phyloP scores from a whole-genome alignment of 2,329 filamentous ascomycete species.

The Exophiala calicioides region DNA sequence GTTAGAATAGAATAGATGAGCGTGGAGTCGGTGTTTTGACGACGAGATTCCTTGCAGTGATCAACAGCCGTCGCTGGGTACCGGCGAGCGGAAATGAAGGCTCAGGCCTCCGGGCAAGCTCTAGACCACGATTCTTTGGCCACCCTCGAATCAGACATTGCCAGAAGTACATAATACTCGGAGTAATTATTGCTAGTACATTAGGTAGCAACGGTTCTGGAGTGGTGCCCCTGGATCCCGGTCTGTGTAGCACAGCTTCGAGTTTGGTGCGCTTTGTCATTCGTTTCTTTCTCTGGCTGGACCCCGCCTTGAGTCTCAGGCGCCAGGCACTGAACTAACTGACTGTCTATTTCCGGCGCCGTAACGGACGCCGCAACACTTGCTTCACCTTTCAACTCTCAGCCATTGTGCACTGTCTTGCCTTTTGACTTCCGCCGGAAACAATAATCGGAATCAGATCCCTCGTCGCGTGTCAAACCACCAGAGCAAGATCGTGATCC shows the following conservation, averaged over 20 bases:
- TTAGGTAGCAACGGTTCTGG: no score
- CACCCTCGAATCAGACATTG: no score
- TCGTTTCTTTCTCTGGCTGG: not conserved
- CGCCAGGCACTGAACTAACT: constrained; percentile 1
- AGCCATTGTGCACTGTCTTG: constrained; percentile 1
- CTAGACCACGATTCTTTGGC: not conserved
- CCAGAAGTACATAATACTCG: no score
- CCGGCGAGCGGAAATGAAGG: not conserved
- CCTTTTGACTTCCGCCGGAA: no score
- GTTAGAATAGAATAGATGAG: constrained; percentile 67
- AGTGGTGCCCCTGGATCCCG: no score
- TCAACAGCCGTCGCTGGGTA: not conserved
- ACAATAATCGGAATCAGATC: no score
- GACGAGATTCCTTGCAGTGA: not conserved
- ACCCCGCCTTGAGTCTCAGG: not conserved
- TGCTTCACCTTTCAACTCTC: constrained; percentile 7
- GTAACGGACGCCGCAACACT: not conserved
- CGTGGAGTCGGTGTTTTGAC: constrained; percentile 8
- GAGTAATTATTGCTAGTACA: no score
- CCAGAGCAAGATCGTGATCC: no score
- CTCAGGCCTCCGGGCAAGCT: not conserved
- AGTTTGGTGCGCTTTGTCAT: no score
- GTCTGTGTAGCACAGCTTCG: no score
- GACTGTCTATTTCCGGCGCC: not conserved
- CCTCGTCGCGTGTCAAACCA: no score